Evolutionary conservation across 1,284 basidiomycete genomes (phyloP), one percentile per base, ranked within the genome.

Genomic region (Leccinum ponderosum): DNA sequence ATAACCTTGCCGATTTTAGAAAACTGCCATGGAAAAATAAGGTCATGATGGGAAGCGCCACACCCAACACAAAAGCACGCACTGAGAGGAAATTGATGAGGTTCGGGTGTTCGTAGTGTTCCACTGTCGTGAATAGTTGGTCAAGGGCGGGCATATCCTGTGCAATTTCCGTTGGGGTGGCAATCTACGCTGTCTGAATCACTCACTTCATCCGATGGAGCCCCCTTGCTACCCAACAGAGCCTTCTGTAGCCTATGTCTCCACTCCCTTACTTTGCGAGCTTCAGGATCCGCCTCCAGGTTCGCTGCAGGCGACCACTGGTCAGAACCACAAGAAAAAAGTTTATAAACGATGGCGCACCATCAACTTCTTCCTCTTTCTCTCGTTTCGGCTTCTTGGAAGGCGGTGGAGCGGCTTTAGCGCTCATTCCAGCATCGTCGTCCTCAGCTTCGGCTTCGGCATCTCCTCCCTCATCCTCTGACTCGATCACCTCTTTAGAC

Each of bases 1-100:
- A 98, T 96, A 56, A 99, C 96, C 78, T 98, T 98, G 78, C 93
- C 94, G 71, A 98, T 97, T 82, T 98, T 98, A 64, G 96, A 96
- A 80, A 89, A 91, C 87, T 94, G 73, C 55, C 68, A 53, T 37
- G 42, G 33, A 44, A 60, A 65, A 65, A 60, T 59, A 61, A 29
- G 64, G 60, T 70, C 64, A 68, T 54, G 60, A 61, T 11, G 37
- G 57, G 62, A 62, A 58, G 22, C 61, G 54, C 50, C 62, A 66
- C 64, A 66, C 66, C 60, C 62, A 65, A 65, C 51, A 59, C 55
- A 59, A 33, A 54, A 44, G 2, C 12, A 80, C 85, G 71, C 66
- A 92, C 91, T 59, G 83, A 81, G 55, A 97, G 86, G 71, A 95
- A 94, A 62, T 91, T 87, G 63, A 95, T 88, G 64, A 95, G 87